phyloP scores from a whole-genome alignment of 2,329 filamentous ascomycete genomes.

The Lizonia empirigonia region DNA sequence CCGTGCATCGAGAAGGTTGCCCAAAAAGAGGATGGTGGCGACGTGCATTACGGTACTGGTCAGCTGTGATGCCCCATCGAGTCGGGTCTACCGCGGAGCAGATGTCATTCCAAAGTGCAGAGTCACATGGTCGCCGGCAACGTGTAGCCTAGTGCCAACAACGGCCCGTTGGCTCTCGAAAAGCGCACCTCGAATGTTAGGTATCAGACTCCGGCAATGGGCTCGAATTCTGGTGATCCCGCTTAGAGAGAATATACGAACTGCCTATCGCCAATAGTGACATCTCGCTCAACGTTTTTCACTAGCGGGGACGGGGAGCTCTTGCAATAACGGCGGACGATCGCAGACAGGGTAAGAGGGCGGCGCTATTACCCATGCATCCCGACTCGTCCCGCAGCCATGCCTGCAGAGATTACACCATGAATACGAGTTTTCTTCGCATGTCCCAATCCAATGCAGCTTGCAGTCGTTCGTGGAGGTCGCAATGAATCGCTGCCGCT shows the following conservation, averaged over 20 bases:
- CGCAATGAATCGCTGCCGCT: neutral
- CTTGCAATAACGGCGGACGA: constrained; percentile 38
- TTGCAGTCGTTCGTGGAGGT: constrained; percentile 14
- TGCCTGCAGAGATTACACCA: constrained; percentile 24
- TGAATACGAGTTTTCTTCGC: constrained; percentile 19
- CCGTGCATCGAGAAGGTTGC: constrained; percentile 25
- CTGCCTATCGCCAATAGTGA: constrained; percentile 12
- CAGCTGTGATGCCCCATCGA: constrained; percentile 26
- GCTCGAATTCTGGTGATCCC: constrained; percentile 3
- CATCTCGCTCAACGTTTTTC: constrained; percentile 21
- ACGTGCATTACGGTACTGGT: constrained; percentile 37
- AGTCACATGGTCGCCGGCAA: constrained; percentile 1
- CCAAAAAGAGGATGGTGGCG: constrained; percentile 33
- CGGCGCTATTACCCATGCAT: constrained; percentile 37
- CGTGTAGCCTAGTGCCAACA: neutral
- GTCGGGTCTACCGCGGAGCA: neutral
- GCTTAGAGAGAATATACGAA: neutral
- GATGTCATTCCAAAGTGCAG: neutral
- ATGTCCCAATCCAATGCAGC: constrained; percentile 19
- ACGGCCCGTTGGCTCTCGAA: neutral
- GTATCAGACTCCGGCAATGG: constrained; percentile 8
- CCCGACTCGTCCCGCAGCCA: constrained; percentile 41
- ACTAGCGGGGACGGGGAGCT: constrained; percentile 39
- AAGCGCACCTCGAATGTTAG: neutral
- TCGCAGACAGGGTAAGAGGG: constrained; percentile 39